Conservation (phyloP, 1,284 basidiomycete species). For the Hypsizygus ulmarius region DNA sequence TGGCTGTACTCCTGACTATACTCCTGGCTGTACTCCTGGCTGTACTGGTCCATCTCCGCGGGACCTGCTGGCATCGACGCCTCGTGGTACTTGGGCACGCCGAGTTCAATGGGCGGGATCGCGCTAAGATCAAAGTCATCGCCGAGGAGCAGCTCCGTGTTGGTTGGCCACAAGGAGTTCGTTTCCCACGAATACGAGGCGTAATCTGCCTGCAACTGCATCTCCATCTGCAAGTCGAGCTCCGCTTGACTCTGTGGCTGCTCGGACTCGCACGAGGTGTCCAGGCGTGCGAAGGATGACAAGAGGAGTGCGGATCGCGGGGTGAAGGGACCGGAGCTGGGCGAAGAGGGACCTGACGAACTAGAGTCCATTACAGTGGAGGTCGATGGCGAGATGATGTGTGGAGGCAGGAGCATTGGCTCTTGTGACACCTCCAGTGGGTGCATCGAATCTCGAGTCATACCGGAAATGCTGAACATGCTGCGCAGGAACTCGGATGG, state of each 20-base stretch:
- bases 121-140: slow-evolving; percentile 42
- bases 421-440: slow-evolving; percentile 37
- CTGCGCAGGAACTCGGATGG: slow-evolving; percentile 43
- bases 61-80: slow-evolving; percentile 17
- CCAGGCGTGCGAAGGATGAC: slow-evolving; percentile 22
- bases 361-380: slow-evolving; percentile 21
- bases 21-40: slow-evolving; percentile 22
- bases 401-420: slow-evolving; percentile 28
- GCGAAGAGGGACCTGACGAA: slow-evolving; percentile 36
- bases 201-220: slow-evolving; percentile 36
- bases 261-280: slow-evolving; percentile 18
- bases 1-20: slow-evolving; percentile 18
- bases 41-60: slow-evolving; percentile 2
- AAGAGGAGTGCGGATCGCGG: slow-evolving; percentile 27
- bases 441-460: slow-evolving; percentile 28
- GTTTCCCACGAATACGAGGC: slow-evolving; percentile 35
- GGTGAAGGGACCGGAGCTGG: slow-evolving; percentile 37
- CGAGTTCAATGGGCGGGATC: slow-evolving; percentile 39
- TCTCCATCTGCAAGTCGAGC: slow-evolving; percentile 34
- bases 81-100: slow-evolving; percentile 32
- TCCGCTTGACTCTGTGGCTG: slow-evolving; percentile 25
- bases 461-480: slow-evolving; percentile 40
- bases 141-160: slow-evolving; percentile 28
- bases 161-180: slow-evolving; percentile 27
- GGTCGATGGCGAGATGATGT: slow-evolving; percentile 33